phyloP scores from a whole-genome alignment of 2,329 filamentous ascomycete genomes.

The Curvularia eragrostidis region DNA sequence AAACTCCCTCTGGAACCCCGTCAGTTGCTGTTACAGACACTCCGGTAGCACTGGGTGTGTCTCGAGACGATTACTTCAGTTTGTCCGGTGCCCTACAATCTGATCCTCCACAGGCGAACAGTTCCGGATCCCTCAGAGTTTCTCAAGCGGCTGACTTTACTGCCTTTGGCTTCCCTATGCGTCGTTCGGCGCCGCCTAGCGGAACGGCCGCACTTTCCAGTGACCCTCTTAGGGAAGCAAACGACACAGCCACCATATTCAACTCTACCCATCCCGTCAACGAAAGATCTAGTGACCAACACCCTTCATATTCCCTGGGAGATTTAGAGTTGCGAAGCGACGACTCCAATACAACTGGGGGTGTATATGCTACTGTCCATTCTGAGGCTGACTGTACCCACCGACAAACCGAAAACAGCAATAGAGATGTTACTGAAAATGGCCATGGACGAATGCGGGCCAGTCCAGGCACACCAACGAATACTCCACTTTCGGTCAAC shows the following conservation, averaged over 20 bases:
- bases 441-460: conserved; percentile 3
- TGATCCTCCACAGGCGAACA: conserved; percentile 7
- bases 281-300: conserved; percentile 5
- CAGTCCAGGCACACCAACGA: neutral
- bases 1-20: conserved; percentile 1
- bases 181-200: conserved; percentile 4
- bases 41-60: conserved; percentile 3
- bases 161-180: conserved; percentile 8
- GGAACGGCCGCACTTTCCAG: conserved; percentile 11
- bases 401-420: conserved; percentile 4
- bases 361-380: conserved; percentile 6
- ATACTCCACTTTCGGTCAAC: conserved; percentile 6
- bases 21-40: conserved; percentile 7
- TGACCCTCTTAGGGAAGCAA: conserved; percentile 9
- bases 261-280: conserved; percentile 6
- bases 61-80: conserved; percentile 3
- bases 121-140: conserved; percentile 5
- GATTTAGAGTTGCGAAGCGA: conserved; percentile 8
- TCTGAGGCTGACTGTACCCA: conserved; percentile 5
- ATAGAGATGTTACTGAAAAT: conserved; percentile 7
- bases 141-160: conserved; percentile 5
- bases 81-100: conserved; percentile 3
- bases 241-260: conserved; percentile 8
- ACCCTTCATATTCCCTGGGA: conserved; percentile 5
- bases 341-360: conserved; percentile 3